Evolutionary conservation across 2,329 filamentous ascomycete genomes (phyloP), one percentile per base, ranked within the genome.

Genomic region (Beauveria sp.): DNA sequence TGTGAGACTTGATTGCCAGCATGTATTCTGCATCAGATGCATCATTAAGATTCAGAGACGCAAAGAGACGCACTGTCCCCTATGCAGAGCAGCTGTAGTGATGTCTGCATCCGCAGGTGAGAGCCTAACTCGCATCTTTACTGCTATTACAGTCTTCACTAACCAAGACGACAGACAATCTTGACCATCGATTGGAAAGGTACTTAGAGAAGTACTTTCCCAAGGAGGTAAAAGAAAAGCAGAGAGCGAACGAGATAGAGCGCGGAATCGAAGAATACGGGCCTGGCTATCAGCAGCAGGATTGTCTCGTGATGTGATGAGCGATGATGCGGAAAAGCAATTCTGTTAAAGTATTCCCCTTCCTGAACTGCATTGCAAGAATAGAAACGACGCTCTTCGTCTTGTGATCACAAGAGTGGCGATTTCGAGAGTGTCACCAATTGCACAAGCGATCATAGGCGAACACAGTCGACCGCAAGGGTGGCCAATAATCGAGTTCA

Each of bases 1-100:
- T 0, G 84, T 96, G n/a, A 84, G 86, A 26, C 78, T 96, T 40
- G 80, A 82, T 16, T 96, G 91, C 72, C 76, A 81, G 30, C 90
- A 94, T 66, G 76, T 92, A 16, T 92, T 93, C 69, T 96, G 91
- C 75, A 93, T 94, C 61, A 81, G 89, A 3, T 96, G 91, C 70
- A 80, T 93, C 54, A 86, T 96, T 64, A 85, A 90, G 67, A 84
- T 96, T 75, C 91, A 94, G 71, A 84, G 85, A 51, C 83, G 84
- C 44, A 79, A 81, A 63, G 85, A 89, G 69, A 80, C 81, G 43
- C 78, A 84, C 56, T 96, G 91, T 69, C 91, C 91, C 0, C 77
- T 94, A 59, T 96, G 91, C 70, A 81, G 92, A 62, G 81, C 84
- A 20, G 81, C 87, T 62, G 88, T 87, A 0, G 84, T 96, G 12